Evolutionary conservation across 495 filamentous ascomycete genomes (phyloP), one percentile per base, ranked within the genome.

Genomic region (Xylaria sp.): DNA sequence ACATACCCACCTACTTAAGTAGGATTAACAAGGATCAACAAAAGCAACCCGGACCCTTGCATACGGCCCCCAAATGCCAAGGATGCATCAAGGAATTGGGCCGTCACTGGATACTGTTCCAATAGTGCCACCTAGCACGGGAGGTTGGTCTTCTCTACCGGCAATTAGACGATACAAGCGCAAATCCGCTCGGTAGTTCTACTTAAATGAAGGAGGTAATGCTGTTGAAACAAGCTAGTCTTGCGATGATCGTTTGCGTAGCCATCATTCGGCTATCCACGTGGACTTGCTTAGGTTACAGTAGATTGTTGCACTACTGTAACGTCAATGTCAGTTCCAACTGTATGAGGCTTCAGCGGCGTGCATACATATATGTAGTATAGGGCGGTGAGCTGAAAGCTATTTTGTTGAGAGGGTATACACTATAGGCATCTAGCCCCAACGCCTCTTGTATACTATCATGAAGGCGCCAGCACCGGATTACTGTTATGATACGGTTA

Each of bases 61-160:
- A 61, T 61, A 11, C 15, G 11, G 58, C 58, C 31, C 58, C 58
- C 3, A 41, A 12, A 37, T 26, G 58, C 58, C 35, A 61, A 61
- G 31, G 6, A 5, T 26, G 31, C 55, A 58, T 58, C n/a, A 58
- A 37, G 14, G n/a, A 41, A 19, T 61, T 61, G 55, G 35, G 31
- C 55, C 55, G 35, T 37, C 55, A 58, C 55, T 58, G n/a, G n/a
- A n/a, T n/a, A n/a, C n/a, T n/a, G 8, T n/a, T 53, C 1, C 31
- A 33, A 14, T 35, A 19, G 12, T 58, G 7, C 55, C 37, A 4
- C 3, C 35, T n/a, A 37, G 17, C 31, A 19, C 19, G 55, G 55
- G n/a, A 58, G 29, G 15, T 35, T 31, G 55, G 53, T 57, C 12
- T 52, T 52, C 9, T 9, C 48, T 52, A 26, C 48, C 48, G 48